A percentile compares a stretch with the other conserved stretches of the same genome.
These are phyloP conservation scores for Pyrenophora graminea DNA, from an alignment of 2,329 filamentous ascomycete species.

Conservation along the genomic window DNA sequence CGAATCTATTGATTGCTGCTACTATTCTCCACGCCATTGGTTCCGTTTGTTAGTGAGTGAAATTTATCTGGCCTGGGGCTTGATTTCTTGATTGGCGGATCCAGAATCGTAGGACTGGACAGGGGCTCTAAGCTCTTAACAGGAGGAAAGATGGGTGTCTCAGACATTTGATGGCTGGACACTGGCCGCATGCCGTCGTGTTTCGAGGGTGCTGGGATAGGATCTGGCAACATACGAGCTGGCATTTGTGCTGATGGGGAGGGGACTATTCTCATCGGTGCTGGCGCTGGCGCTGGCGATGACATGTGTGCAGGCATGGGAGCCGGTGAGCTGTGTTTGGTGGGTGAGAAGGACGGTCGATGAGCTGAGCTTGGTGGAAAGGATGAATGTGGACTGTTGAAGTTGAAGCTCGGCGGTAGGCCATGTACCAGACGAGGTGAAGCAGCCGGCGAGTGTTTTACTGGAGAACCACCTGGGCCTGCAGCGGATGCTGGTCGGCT, in stretches of 20 bases:
- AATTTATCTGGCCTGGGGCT: constrained; percentile 6
- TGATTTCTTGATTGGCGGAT: constrained; percentile 62
- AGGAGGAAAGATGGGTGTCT: constrained; percentile 60
- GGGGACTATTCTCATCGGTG: constrained; percentile 33
- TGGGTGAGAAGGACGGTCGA: constrained; percentile 44
- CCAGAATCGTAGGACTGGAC: constrained; percentile 61
- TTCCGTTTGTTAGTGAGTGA: no score
- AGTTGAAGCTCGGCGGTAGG: constrained; percentile 38
- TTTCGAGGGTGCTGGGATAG: constrained; percentile 53
- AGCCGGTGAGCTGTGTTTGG: constrained; percentile 47
- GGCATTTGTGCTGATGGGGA: constrained; percentile 37
- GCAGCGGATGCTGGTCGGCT: constrained; percentile 38
- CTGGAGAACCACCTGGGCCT: constrained; percentile 36
- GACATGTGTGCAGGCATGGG: constrained; percentile 41
- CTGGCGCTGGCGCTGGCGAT: constrained; percentile 37
- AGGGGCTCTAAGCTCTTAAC: constrained; percentile 62
- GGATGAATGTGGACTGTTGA: constrained; percentile 53
- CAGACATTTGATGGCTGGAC: constrained; percentile 40
- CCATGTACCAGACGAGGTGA: constrained; percentile 43
- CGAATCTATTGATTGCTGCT: no score
- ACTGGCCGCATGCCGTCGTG: constrained; percentile 46
- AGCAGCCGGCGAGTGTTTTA: constrained; percentile 42
- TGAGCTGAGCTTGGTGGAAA: constrained; percentile 46
- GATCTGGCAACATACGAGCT: constrained; percentile 41
- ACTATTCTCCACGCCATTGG: no score